A percentile compares a stretch with the other conserved stretches of the same genome.
Conservation (phyloP, 306 rosid genomes). For the Echinosophora koreensis region DNA sequence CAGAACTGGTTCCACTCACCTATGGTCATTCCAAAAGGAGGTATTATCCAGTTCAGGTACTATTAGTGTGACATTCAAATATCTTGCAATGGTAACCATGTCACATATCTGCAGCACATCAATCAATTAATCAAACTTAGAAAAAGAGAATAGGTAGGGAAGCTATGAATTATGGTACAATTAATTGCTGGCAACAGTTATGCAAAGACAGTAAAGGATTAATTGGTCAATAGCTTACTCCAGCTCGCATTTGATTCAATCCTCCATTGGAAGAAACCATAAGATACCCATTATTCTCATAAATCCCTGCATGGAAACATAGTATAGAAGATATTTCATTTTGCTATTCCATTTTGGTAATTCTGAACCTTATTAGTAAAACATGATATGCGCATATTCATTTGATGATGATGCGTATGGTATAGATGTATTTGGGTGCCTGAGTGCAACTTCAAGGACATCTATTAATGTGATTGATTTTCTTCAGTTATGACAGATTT, state of each 20-base stretch:
- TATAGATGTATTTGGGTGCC: not conserved
- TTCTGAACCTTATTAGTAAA: not conserved
- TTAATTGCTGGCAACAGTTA: not conserved
- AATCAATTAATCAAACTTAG: not conserved
- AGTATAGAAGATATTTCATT: not conserved
- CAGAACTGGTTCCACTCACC: conserved; percentile 49
- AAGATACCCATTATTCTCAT: conserved; percentile 70
- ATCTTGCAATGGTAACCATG: conserved; percentile 76
- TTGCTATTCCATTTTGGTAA: conserved; percentile 3
- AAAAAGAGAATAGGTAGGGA: not conserved
- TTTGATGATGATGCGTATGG: not conserved
- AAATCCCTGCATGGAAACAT: conserved; percentile 52
- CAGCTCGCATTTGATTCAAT: conserved; percentile 81
- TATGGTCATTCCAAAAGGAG: conserved; percentile 75
- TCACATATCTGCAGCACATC: conserved; percentile 66
- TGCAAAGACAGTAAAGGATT: not conserved
- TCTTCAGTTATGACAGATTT: not conserved
- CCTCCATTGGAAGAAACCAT: conserved; percentile 86
- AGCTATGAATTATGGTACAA: not conserved
- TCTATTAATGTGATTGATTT: conserved; percentile 19
- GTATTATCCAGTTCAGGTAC: conserved; percentile 79
- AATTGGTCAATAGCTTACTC: conserved; percentile 52
- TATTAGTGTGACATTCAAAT: conserved; percentile 68
- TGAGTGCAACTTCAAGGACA: conserved; percentile 16
- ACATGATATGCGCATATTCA: conserved; percentile 30